A percentile compares a stretch with the other conserved stretches of the same genome.
Evolutionary conservation across 2,329 filamentous ascomycete genomes (phyloP).

Genomic region (Penicillium decumbens): DNA sequence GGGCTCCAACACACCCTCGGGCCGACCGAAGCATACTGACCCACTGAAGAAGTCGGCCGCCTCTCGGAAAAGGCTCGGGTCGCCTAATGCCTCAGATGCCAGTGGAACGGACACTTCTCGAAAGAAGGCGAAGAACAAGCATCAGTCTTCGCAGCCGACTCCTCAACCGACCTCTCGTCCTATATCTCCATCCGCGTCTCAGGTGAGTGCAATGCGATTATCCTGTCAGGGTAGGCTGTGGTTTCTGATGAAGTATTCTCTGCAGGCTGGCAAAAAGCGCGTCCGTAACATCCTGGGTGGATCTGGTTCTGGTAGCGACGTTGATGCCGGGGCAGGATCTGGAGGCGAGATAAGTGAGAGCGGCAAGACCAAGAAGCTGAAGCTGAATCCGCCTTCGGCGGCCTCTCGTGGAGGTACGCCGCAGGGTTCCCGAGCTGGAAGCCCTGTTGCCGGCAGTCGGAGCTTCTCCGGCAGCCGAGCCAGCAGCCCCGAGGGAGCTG

Average conservation of each 20-base stretch:
- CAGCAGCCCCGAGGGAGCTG: slow-evolving; percentile 37
- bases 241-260: slow-evolving; percentile 3
- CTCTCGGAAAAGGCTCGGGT: slow-evolving; percentile 75
- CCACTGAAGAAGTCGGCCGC: slow-evolving; percentile 51
- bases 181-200: slow-evolving; percentile 58
- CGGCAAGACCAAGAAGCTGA: slow-evolving; percentile 47
- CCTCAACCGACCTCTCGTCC: slow-evolving; percentile 52
- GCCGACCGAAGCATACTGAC: slow-evolving; percentile 52
- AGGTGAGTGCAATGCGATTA: slow-evolving; percentile 23
- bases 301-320: slow-evolving; percentile 52
- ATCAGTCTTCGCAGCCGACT: slow-evolving; percentile 34
- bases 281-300: slow-evolving; percentile 31
- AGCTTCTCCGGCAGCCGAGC: slow-evolving; percentile 35
- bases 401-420: slow-evolving; percentile 42
- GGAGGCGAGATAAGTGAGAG: slow-evolving; percentile 46
- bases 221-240: not conserved
- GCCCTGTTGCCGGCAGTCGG: slow-evolving; percentile 37
- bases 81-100: slow-evolving; percentile 81
- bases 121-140: slow-evolving; percentile 72
- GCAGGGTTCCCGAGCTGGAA: slow-evolving; percentile 47
- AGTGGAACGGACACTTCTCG: slow-evolving; percentile 85
- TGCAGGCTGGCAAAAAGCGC: slow-evolving; percentile 51
- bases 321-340: slow-evolving; percentile 50
- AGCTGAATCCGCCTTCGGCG: slow-evolving; percentile 42
- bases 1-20: slow-evolving; percentile 64